phyloP scores from a whole-genome alignment of 305 asterid genomes.

The Solanum hybrid region DNA sequence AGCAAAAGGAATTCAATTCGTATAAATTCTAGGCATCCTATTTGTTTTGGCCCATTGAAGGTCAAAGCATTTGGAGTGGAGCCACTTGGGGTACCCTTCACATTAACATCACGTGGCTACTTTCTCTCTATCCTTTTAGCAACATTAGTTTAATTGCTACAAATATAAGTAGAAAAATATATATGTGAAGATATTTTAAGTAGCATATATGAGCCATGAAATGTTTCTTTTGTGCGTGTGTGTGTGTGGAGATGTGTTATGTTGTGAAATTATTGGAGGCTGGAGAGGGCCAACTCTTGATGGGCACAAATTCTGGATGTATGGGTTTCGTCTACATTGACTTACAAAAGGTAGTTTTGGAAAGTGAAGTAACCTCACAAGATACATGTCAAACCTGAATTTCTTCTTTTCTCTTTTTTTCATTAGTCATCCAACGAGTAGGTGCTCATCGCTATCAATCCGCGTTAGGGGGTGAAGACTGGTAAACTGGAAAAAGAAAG shows the following conservation, averaged over 20 bases:
- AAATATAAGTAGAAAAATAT: background rate
- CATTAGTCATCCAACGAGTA: background rate
- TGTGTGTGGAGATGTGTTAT: background rate
- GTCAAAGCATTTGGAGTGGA: background rate
- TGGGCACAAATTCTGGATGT: background rate
- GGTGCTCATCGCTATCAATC: background rate
- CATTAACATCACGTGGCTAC: background rate
- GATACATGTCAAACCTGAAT: background rate
- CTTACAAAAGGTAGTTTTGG: background rate
- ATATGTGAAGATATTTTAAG: background rate
- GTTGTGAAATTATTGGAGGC: background rate
- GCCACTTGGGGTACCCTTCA: background rate
- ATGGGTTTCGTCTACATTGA: background rate
- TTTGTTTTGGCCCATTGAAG: background rate
- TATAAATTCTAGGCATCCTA: background rate
- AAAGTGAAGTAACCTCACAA: slow-evolving; percentile 5
- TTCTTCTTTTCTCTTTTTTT: background rate
- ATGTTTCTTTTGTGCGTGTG: background rate
- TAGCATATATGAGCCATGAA: background rate
- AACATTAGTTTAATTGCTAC: background rate
- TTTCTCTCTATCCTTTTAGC: background rate
- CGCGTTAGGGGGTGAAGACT: background rate
- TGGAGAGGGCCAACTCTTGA: background rate
- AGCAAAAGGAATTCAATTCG: background rate
- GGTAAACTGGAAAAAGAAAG: background rate